These are phyloP conservation scores for Phyllosticta citriasiana DNA, from an alignment of 2,329 filamentous ascomycete genomes.

Conservation along the genomic window DNA sequence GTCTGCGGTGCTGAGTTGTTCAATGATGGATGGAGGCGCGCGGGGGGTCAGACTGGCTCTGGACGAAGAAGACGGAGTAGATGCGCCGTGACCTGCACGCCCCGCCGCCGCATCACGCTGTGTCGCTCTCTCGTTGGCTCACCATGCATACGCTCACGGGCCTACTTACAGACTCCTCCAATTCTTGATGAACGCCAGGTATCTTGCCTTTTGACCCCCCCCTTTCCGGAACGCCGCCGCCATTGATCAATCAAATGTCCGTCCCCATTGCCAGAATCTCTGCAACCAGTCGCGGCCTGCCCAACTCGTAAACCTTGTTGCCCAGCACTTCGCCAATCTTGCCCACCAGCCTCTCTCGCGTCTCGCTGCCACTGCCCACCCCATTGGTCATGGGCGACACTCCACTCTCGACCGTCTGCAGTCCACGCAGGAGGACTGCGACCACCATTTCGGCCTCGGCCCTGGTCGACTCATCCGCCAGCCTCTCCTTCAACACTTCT, in stretches of 20 bases:
- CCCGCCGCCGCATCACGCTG: background rate
- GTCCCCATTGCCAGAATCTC: slow-evolving; percentile 27
- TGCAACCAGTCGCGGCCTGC: slow-evolving; percentile 25
- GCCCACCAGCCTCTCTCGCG: slow-evolving; percentile 32
- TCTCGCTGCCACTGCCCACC: slow-evolving; percentile 29
- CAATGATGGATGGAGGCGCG: background rate
- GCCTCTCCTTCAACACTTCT: slow-evolving; percentile 46
- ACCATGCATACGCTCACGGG: background rate
- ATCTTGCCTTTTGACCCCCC: background rate
- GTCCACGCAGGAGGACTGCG: slow-evolving; percentile 44
- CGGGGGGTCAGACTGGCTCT: background rate
- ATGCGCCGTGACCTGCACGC: slow-evolving; percentile 4
- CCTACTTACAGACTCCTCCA: background rate
- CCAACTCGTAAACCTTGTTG: slow-evolving; percentile 29
- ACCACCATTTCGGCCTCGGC: slow-evolving; percentile 53
- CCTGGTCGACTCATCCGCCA: slow-evolving; percentile 44
- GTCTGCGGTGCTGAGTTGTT: slow-evolving; percentile 7
- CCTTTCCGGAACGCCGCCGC: slow-evolving; percentile 3
- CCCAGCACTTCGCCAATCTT: slow-evolving; percentile 35
- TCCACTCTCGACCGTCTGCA: slow-evolving; percentile 41
- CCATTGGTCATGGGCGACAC: slow-evolving; percentile 24
- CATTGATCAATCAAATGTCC: background rate
- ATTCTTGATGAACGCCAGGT: background rate
- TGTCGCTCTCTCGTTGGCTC: background rate
- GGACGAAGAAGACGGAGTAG: background rate